Evolutionary conservation across 495 filamentous ascomycete genomes (phyloP).

Genomic region (Jackrogersella minutella): DNA sequence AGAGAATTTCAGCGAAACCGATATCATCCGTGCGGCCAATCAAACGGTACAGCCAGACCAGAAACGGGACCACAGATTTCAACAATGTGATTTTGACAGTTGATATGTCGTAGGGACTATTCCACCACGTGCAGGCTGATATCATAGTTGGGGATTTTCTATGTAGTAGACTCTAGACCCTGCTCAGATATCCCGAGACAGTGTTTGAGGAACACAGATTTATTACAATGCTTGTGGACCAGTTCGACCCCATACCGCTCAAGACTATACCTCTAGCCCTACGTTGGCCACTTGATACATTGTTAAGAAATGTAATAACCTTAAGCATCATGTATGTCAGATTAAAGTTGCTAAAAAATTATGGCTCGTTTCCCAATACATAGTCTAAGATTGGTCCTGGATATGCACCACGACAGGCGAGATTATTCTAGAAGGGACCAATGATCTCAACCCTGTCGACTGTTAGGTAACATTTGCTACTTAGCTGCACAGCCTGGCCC

Average conservation of each 20-base stretch:
- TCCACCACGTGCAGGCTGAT: not conserved
- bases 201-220: not conserved
- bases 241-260: not conserved
- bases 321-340: slow-evolving; percentile 44
- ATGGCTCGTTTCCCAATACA: not conserved
- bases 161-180: not conserved
- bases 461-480: slow-evolving; percentile 18
- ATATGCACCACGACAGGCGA: slow-evolving; percentile 3
- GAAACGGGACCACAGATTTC: not conserved
- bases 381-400: not conserved
- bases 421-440: slow-evolving; percentile 7
- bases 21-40: not conserved
- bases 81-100: not conserved
- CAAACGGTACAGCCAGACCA: not conserved
- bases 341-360: slow-evolving; percentile 20
- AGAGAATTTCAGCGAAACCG: not conserved
- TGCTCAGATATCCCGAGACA: slow-evolving; percentile 6
- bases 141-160: not conserved
- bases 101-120: slow-evolving; percentile 3
- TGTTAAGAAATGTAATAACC: slow-evolving; percentile 30
- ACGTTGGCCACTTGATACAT: slow-evolving; percentile 1
- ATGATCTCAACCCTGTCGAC: slow-evolving; percentile 9
- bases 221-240: not conserved
- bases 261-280: not conserved
- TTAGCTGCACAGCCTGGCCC: slow-evolving; percentile 6